Percentiles rank a stretch among this genome's conserved stretches.
Evolutionary conservation across 2,329 filamentous ascomycete genomes (phyloP).

Genomic region (Coniochaeta ligniaria): DNA sequence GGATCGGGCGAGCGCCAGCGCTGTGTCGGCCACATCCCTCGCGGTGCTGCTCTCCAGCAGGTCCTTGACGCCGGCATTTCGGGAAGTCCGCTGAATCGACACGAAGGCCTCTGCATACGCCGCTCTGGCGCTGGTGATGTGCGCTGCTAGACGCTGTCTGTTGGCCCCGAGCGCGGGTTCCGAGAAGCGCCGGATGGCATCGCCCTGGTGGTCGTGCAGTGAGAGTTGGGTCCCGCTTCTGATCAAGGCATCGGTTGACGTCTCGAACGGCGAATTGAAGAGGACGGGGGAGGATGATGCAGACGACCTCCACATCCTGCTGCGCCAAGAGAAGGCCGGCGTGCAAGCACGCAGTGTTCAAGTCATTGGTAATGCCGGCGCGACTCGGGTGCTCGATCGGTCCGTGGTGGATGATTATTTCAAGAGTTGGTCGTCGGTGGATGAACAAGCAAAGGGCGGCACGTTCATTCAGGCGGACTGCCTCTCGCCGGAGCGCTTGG

Average conservation of each 20-base stretch:
- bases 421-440: neutral
- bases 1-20: constrained; percentile 10
- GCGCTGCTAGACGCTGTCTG: constrained; percentile 2
- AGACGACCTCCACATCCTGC: neutral
- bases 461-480: no score
- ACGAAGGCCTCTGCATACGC: constrained; percentile 12
- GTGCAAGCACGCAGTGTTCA: neutral
- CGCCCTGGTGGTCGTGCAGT: neutral
- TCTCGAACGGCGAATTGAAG: neutral
- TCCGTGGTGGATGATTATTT: neutral
- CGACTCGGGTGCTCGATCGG: neutral
- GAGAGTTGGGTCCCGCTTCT: neutral
- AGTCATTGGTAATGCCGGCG: neutral
- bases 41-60: constrained; percentile 9
- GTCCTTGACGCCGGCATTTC: constrained; percentile 6
- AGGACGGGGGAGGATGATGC: neutral
- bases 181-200: constrained; percentile 15
- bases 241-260: neutral
- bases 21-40: constrained; percentile 11
- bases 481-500: no score
- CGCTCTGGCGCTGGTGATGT: constrained; percentile 9
- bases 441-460: no score
- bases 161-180: constrained; percentile 11
- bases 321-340: neutral
- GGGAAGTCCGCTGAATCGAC: constrained; percentile 11